A percentile compares a stretch with the other conserved stretches of the same genome.
Conservation (phyloP, 768 basidiomycete species). For the Boletus subcaerulescens region DNA sequence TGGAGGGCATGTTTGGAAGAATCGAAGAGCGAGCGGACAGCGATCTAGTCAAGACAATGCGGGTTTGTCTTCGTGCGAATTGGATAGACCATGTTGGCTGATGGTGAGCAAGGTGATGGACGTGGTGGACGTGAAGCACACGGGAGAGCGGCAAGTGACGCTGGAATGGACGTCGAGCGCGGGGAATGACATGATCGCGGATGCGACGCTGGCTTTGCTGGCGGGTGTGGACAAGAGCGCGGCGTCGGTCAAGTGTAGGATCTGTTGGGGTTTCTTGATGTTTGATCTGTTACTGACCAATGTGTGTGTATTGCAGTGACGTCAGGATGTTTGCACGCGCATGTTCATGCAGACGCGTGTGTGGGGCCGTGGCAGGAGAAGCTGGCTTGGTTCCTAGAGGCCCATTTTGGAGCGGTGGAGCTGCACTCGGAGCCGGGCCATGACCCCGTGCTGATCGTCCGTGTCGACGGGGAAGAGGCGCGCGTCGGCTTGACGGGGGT, state of each 20-base stretch:
- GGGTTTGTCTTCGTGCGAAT: conserved; percentile 44
- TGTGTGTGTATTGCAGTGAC: conserved; percentile 41
- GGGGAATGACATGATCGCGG: conserved; percentile 97
- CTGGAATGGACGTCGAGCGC: conserved; percentile 93
- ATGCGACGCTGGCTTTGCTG: conserved; percentile 85
- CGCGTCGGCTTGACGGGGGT: conserved; percentile 66
- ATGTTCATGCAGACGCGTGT: conserved; percentile 56
- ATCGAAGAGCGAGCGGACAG: conserved; percentile 68
- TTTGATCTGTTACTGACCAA: background rate
- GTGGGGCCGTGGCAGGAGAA: conserved; percentile 44
- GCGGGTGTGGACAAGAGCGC: conserved; percentile 88
- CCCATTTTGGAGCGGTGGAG: conserved; percentile 92
- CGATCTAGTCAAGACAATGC: conserved; percentile 53
- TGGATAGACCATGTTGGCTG: background rate
- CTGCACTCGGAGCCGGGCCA: conserved; percentile 32
- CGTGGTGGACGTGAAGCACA: conserved; percentile 77
- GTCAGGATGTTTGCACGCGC: conserved; percentile 52
- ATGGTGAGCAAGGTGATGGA: conserved; percentile 75
- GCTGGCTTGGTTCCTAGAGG: conserved; percentile 80
- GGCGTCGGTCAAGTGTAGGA: conserved; percentile 81
- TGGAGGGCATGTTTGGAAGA: conserved; percentile 91
- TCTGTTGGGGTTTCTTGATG: background rate
- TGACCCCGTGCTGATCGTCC: conserved; percentile 67
- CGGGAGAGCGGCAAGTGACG: conserved; percentile 68
- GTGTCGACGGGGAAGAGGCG: conserved; percentile 78